phyloP scores from a whole-genome alignment of 352 stramenopile species.

The Phytophthora boehmeriae region DNA sequence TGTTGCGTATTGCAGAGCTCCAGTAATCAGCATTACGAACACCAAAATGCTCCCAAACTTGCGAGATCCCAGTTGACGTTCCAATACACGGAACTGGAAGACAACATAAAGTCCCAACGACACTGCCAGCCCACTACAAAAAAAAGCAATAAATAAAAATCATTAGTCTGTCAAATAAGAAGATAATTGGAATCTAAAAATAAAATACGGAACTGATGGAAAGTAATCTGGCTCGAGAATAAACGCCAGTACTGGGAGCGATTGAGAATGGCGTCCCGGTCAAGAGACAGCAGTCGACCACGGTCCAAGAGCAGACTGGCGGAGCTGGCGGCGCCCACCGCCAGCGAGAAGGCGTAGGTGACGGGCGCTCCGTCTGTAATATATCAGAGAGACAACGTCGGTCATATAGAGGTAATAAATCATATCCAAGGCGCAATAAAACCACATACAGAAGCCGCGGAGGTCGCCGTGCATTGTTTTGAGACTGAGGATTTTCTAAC shows the following conservation, averaged over 20 bases:
- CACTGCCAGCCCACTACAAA: conserved; percentile 68
- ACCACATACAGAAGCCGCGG: conserved; percentile 78
- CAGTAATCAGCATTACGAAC: conserved; percentile 63
- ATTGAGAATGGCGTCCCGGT: conserved; percentile 60
- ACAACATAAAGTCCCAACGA: conserved; percentile 85
- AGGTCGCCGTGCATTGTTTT: conserved; percentile 74
- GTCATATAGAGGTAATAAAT: neutral
- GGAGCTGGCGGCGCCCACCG: conserved; percentile 67
- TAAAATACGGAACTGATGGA: conserved; percentile 62
- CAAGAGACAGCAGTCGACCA: conserved; percentile 48
- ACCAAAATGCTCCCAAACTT: conserved; percentile 85
- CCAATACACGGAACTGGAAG: conserved; percentile 86
- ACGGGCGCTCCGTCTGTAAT: conserved; percentile 74
- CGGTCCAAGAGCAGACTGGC: conserved; percentile 70
- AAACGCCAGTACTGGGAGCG: conserved; percentile 77
- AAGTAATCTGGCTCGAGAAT: conserved; percentile 71
- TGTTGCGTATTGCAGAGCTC: conserved; percentile 49
- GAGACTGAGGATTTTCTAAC: neutral
- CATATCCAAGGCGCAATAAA: neutral
- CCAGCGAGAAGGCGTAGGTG: conserved; percentile 78
- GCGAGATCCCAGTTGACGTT: conserved; percentile 83
- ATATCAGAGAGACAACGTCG: conserved; percentile 5
- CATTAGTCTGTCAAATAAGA: conserved; percentile 1
- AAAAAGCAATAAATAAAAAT: conserved; percentile 1
- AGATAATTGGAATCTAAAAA: conserved; percentile 3